Evolutionary conservation across 176 grass and related monocot genomes (phyloP), one percentile per base, ranked within the genome.

Genomic region (barley (Hordeum vulgare)): DNA sequence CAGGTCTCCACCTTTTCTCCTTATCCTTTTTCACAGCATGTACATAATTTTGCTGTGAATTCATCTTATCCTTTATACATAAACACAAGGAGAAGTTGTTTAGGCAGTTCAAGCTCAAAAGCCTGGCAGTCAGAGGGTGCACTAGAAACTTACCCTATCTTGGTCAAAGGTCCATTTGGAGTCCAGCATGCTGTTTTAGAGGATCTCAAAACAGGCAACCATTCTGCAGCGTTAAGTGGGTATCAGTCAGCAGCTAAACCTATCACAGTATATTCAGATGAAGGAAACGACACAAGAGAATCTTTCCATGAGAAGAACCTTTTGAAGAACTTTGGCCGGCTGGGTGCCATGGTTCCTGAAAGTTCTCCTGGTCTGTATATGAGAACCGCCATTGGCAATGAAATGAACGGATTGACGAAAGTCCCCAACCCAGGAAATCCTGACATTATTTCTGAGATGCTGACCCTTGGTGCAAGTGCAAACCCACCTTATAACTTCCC

Each of bases 261-360:
- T 45, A 82, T 57, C 17, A 58, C 62, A 34, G 29, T n/a, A 9
- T 85, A 71, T 85, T 58, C 61, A 20, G 53, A 17, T 75, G 89
- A 83, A 79, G 51, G 51, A 49, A 62, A 61, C 63, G 51, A 49
- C 26, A 68, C 42, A 79, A 74, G 66, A 86, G 85, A 87, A 56
- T 37, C 14, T 3, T 70, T 57, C n/a, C 79, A 79, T 21, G 79
- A 85, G 77, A 86, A 88, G 76, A 85, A 94, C 66, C 77, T 91
- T 90, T 61, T 89, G 79, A 79, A 85, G 37, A 90, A 85, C 63
- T 90, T 86, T 24, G 80, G 81, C 70, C 77, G 26, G 51, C 79
- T 61, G 61, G 89, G 78, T 47, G 74, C 58, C 29, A 8, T 76
- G 80, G 24, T 75, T 54, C 66, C 44, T 81, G 75, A 83, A 84